Evolutionary conservation across 1,284 basidiomycete genomes (phyloP).

Genomic region (Pseudomicrostroma phylloplanum): DNA sequence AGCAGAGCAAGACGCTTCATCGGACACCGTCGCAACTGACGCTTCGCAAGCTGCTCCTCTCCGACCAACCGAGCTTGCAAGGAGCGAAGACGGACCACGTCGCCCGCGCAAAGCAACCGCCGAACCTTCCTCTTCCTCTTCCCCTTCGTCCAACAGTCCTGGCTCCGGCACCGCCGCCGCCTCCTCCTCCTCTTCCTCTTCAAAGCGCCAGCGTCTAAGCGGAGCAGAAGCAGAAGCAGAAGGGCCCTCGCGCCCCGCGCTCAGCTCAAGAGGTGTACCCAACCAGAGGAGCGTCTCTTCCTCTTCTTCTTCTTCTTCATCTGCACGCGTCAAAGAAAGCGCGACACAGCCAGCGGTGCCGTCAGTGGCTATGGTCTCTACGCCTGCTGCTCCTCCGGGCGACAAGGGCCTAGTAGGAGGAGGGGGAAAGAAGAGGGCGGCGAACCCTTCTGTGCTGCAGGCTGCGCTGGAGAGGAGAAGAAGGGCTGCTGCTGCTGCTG

Average conservation of each 20-base stretch:
- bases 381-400: not conserved
- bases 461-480: conserved; percentile 8
- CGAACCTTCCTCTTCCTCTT: no score
- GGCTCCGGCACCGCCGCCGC: no score
- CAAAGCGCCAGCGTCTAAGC: not conserved
- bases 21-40: not conserved
- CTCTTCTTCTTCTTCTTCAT: not conserved
- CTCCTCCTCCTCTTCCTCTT: not conserved
- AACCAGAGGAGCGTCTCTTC: not conserved
- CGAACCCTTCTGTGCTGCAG: not conserved
- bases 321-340: not conserved
- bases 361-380: not conserved
- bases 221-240: not conserved
- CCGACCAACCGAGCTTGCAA: no score
- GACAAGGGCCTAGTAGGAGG: not conserved
- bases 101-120: no score
- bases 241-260: not conserved
- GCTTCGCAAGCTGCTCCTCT: no score
- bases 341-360: not conserved
- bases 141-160: no score
- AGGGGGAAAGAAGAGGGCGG: not conserved
- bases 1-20: not conserved
- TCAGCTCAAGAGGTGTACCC: not conserved
- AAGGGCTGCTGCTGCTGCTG: not conserved
- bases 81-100: no score